These are phyloP conservation scores for Sporopachydermia cereana DNA, from an alignment of 1,139 yeast genomes.

Conservation along the genomic window DNA sequence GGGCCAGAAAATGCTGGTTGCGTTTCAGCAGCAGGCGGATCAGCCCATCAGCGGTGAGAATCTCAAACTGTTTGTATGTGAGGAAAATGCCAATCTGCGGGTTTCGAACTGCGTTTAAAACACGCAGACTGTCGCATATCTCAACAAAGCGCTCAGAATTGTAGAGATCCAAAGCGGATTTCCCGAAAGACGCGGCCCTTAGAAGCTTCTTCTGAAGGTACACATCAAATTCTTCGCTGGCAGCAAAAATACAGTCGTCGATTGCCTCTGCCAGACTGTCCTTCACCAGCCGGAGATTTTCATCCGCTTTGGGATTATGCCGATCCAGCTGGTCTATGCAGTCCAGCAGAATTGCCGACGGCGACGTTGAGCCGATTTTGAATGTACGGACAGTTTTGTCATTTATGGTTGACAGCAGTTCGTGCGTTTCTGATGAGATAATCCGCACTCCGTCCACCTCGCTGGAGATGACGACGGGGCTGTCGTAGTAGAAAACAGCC, in stretches of 20 bases:
- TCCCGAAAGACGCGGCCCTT: conserved; percentile 81
- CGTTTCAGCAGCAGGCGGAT: conserved; percentile 50
- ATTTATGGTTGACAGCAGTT: conserved; percentile 57
- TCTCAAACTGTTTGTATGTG: conserved; percentile 42
- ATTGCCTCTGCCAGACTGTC: conserved; percentile 50
- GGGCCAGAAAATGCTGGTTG: conserved; percentile 49
- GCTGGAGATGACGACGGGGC: conserved; percentile 29
- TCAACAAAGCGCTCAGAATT: conserved; percentile 51
- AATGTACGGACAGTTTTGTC: conserved; percentile 49
- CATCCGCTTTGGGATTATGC: conserved; percentile 77
- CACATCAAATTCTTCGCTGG: conserved; percentile 65
- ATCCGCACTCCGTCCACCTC: conserved; percentile 68
- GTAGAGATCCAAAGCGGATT: conserved; percentile 45
- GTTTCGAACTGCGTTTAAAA: conserved; percentile 57
- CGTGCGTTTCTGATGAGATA: conserved; percentile 45
- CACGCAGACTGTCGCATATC: conserved; percentile 47
- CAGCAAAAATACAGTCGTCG: conserved; percentile 59
- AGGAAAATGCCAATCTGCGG: conserved; percentile 57
- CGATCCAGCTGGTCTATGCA: conserved; percentile 62
- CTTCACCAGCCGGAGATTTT: conserved; percentile 53
- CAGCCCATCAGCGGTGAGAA: conserved; percentile 34
- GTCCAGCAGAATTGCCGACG: conserved; percentile 74
- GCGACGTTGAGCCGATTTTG: conserved; percentile 71
- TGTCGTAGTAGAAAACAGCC: conserved; percentile 32
- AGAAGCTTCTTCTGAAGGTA: conserved; percentile 71